Base-by-base conservation (phyloP, 176 grass and related monocot species). In the Aegilops bicornis region DNA sequence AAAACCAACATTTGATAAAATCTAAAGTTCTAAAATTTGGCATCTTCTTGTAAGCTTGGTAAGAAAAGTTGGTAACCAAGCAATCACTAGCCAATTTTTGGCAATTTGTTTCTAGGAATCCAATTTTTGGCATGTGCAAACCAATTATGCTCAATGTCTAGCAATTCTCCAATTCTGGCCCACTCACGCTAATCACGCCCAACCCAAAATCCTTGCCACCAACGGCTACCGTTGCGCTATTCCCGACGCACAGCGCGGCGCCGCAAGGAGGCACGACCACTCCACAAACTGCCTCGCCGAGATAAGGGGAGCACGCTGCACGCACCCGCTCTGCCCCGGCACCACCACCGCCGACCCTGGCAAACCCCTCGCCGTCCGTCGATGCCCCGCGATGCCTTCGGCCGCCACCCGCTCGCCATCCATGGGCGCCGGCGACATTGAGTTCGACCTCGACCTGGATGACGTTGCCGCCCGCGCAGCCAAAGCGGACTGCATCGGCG, bases 401-500 rank as follows among this genome's bases (percentile, higher is more conserved):
- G 19, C 78, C 66, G 35, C 56, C 52, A 19, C 33, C 79, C 83
- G 60, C 75, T 17, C 68, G 43, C 14, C 22, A 22, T 52, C 72
- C 54, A 25, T 22, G 74, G 79, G 22, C 4, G 62, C 76, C 19
- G 48, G 9, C 74, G 64, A 75, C 56, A 27, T 68, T 13, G 84
- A 33, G 5, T 47, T 76, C 37, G 47, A 35, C 15, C 10, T 71
- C 85, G 68, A 87, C 33, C 10, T 78, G 81, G 76, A 87, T 4
- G 85, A 84, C 22, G 15, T 68, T 42, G 54, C 24, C 50, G 42
- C 24, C 48, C 76, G 31, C 50, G 69, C 58, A 80, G 69, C 74
- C 25, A 48, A 73, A 42, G 85, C 84, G 23, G 88, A 74, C 66
- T 89, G 89, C 77, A 82, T 88, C 60, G 83, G 74, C 73, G 64